A percentile compares a stretch with the other conserved stretches of the same genome.
These are phyloP conservation scores for Starmerella bombi DNA, from an alignment of 805 yeast species.

Conservation along the genomic window DNA sequence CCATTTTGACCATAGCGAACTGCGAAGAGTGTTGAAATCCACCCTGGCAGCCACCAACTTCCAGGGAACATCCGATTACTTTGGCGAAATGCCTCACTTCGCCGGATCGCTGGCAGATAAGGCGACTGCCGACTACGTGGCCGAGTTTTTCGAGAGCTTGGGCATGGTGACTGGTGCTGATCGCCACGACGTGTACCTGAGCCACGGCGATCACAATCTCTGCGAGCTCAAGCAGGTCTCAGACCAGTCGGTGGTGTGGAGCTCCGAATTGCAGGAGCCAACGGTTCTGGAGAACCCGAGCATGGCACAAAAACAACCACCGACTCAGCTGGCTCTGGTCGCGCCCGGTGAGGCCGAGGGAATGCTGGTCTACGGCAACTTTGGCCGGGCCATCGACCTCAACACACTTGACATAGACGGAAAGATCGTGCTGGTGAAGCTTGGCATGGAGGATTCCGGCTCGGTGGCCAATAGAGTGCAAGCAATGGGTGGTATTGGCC, in stretches of 20 bases:
- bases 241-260: conserved; percentile 27
- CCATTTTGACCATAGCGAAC: conserved; percentile 44
- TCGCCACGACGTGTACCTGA: conserved; percentile 40
- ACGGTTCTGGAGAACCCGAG: conserved; percentile 27
- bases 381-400: conserved; percentile 49
- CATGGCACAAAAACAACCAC: conserved; percentile 23
- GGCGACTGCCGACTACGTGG: conserved; percentile 53
- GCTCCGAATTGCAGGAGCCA: conserved; percentile 23
- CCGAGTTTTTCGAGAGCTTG: conserved; percentile 43
- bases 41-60: conserved; percentile 43
- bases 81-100: conserved; percentile 70
- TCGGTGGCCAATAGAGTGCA: conserved; percentile 45
- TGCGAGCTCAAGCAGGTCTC: conserved; percentile 23
- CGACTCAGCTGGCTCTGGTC: conserved; percentile 40
- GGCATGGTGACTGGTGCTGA: conserved; percentile 33
- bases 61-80: conserved; percentile 53
- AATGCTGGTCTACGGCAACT: conserved; percentile 47
- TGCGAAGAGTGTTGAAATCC: conserved; percentile 38
- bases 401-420: conserved; percentile 28
- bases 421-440: conserved; percentile 47
- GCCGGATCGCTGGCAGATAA: conserved; percentile 83
- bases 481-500: conserved; percentile 44
- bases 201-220: conserved; percentile 44
- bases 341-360: conserved; percentile 44
- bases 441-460: conserved; percentile 35